phyloP scores from a whole-genome alignment of 257 asterid species.

The Echites panduratus region DNA sequence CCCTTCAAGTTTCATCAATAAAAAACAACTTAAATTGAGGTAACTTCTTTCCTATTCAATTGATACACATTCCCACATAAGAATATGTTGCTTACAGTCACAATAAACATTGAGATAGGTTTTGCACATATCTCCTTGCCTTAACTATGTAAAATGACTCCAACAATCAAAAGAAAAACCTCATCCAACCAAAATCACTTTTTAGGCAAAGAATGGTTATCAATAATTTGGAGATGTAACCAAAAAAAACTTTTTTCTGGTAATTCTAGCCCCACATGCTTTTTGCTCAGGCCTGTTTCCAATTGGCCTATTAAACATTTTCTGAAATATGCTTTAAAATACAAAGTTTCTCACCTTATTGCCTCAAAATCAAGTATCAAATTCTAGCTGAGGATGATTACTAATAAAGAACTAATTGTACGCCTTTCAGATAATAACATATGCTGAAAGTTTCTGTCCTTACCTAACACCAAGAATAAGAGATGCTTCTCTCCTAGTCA shows the following conservation, averaged over 20 bases:
- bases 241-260: neutral
- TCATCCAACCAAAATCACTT: neutral
- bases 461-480: constrained; percentile 36
- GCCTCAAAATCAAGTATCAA: neutral
- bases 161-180: neutral
- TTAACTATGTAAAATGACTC: neutral
- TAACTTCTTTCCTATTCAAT: neutral
- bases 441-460: neutral
- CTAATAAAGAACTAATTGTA: neutral
- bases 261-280: neutral
- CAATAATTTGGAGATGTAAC: neutral
- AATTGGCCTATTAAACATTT: neutral
- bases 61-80: neutral
- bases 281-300: neutral
- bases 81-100: neutral
- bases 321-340: neutral
- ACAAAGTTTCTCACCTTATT: neutral
- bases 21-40: neutral
- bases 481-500: constrained; percentile 41
- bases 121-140: neutral
- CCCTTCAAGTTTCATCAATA: neutral
- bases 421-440: neutral
- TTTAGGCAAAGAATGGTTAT: neutral
- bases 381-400: neutral
- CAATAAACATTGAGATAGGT: neutral